Evolutionary conservation across 208 protist genomes (phyloP).

Genomic region (Sergeia podlipaevii): DNA sequence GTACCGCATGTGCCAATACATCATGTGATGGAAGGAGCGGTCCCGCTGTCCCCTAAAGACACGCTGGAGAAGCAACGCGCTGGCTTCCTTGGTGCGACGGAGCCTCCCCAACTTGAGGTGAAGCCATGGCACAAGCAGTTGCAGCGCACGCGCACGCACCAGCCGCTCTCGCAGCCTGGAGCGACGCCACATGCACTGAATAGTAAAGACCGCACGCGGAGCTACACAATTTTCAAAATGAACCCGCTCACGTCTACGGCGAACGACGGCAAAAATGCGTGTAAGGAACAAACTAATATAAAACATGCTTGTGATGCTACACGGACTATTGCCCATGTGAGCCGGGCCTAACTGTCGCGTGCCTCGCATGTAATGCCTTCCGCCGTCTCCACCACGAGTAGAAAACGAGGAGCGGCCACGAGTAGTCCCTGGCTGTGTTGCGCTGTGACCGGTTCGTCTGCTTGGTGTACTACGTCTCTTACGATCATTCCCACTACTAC

Average conservation of each 20-base stretch:
- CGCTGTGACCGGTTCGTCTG: no score
- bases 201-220: slow-evolving; percentile 49
- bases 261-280: slow-evolving; percentile 24
- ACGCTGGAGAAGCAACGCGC: slow-evolving; percentile 61
- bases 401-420: no score
- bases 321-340: no score
- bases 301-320: slow-evolving; percentile 8
- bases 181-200: slow-evolving; percentile 66
- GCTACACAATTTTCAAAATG: slow-evolving; percentile 27
- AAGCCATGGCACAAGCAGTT: slow-evolving; percentile 51
- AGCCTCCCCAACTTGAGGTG: slow-evolving; percentile 29
- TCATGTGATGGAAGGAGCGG: slow-evolving; percentile 45
- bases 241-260: slow-evolving; percentile 18
- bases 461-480: no score
- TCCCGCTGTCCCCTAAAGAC: slow-evolving; percentile 53
- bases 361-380: no score
- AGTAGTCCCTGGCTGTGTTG: no score
- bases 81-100: slow-evolving; percentile 32
- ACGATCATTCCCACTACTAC: no score
- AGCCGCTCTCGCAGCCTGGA: slow-evolving; percentile 38
- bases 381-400: no score
- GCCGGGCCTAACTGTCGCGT: no score
- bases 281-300: slow-evolving; percentile 22
- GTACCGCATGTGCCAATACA: slow-evolving; percentile 51
- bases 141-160: slow-evolving; percentile 14